Evolutionary conservation across 257 asterid genomes (phyloP).

Genomic region (Apocynum venetum): DNA sequence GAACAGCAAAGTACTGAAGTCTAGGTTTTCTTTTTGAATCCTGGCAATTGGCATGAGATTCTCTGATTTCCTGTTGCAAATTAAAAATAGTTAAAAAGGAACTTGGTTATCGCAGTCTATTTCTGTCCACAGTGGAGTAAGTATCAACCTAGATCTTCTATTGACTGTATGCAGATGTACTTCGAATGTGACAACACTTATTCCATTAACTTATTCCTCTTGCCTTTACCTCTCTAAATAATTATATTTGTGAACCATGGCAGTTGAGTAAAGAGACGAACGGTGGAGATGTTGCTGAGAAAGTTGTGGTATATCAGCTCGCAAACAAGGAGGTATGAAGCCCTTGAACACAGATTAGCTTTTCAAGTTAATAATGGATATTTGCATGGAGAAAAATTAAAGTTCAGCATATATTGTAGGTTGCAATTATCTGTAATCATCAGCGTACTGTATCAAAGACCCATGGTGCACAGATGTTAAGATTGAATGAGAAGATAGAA

Average conservation of each 20-base stretch:
- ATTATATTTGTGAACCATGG: slow-evolving; percentile 18
- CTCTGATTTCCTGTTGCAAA: neutral
- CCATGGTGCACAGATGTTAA: slow-evolving; percentile 74
- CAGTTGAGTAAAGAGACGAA: slow-evolving; percentile 70
- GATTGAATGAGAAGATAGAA: slow-evolving; percentile 77
- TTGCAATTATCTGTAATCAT: slow-evolving; percentile 97
- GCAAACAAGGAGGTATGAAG: slow-evolving; percentile 90
- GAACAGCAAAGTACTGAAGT: neutral
- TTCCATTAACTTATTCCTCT: neutral
- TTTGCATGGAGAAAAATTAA: neutral
- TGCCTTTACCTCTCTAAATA: neutral
- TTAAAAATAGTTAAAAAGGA: neutral
- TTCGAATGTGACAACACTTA: neutral
- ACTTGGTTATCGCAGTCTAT: neutral
- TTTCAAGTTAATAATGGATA: neutral
- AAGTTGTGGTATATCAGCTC: slow-evolving; percentile 56
- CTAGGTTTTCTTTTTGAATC: neutral
- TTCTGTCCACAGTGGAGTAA: neutral
- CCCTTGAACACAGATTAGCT: neutral
- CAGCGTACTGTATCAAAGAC: slow-evolving; percentile 87
- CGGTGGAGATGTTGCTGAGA: slow-evolving; percentile 64
- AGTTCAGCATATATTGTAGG: slow-evolving; percentile 41
- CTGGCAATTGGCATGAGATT: neutral
- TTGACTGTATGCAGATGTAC: neutral
- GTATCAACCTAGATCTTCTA: neutral